Evolutionary conservation across 2,329 filamentous ascomycete genomes (phyloP), one percentile per base, ranked within the genome.

Genomic region (Apiospora saccharicola): DNA sequence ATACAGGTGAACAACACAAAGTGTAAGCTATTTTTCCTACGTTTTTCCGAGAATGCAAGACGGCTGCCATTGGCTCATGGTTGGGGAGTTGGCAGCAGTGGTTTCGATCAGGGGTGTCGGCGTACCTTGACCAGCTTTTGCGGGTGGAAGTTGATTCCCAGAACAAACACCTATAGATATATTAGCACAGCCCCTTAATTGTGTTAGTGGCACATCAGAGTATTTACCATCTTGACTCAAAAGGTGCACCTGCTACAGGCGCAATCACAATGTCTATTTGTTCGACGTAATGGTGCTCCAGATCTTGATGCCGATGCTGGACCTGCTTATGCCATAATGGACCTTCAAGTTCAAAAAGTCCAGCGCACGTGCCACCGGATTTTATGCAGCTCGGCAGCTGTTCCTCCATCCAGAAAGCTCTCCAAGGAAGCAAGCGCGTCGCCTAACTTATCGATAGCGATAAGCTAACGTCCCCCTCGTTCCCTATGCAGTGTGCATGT

Each of bases 111-210:
- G 51, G 30, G 70, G 24, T 51, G 64, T 22, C n/a, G 64, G 44
- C 85, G 82, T 90, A 94, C 94, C 87, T 93, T 93, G 81, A 98
- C 92, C 80, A 98, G 90, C 83, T 92, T 92, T 79, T 87, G 85
- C 85, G 98, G 95, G 78, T 90, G 86, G 86, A 98, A 98, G 86
- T 93, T 95, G 86, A 94, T 87, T 79, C 94, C 94, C 80, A 96
- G 88, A 79, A 98, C 92, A 86, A 96, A 94, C 79, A 95, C 93
- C 94, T 94, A 57, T 2, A 43, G 43, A 3, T 10, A 19, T 37
- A n/a, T 69, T 24, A 71, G 57, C 57, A 13, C n/a, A 14, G 19
- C 34, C 3, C 34, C 10, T n/a, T 4, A 0, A n/a, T 13, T 34
- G 13, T 4, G 12, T 44, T 2, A 49, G 7, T n/a, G 22, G 4